These are phyloP conservation scores for Corylus avellana DNA, from an alignment of 306 rosid genomes.

Conservation along the genomic window DNA sequence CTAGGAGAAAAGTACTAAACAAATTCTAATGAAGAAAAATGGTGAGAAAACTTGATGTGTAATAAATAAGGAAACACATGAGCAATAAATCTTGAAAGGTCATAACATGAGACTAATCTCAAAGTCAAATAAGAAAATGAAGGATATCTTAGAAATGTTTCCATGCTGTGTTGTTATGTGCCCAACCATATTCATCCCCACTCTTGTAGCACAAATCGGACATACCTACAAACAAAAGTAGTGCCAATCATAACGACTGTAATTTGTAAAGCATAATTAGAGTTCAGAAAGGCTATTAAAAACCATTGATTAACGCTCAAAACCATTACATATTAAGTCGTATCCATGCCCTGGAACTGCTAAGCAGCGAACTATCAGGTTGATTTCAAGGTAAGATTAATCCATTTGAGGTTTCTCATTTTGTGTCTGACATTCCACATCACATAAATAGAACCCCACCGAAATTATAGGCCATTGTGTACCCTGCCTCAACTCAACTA, in stretches of 20 bases:
- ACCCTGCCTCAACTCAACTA: background rate
- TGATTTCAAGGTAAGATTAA: constrained; percentile 7
- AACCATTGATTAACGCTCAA: constrained; percentile 5
- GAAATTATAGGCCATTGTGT: background rate
- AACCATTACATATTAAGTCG: constrained; percentile 3
- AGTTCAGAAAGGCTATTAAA: constrained; percentile 5
- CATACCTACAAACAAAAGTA: constrained; percentile 57
- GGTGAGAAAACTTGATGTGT: background rate
- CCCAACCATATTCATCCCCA: constrained; percentile 55
- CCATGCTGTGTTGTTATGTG: constrained; percentile 67
- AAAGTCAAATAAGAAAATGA: constrained; percentile 20
- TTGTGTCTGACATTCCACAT: constrained; percentile 14
- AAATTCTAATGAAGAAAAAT: background rate
- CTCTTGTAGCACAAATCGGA: constrained; percentile 58
- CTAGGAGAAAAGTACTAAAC: background rate
- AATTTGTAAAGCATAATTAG: constrained; percentile 19
- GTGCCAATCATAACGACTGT: constrained; percentile 24
- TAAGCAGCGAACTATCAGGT: background rate
- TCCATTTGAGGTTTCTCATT: constrained; percentile 8
- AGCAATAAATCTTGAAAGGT: constrained; percentile 1
- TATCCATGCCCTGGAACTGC: constrained; percentile 13
- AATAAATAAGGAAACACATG: constrained; percentile 7
- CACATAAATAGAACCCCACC: background rate
- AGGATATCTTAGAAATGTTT: constrained; percentile 68
- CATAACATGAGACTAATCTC: background rate